These are phyloP conservation scores for Colletotrichum zoysiae DNA, from an alignment of 2,329 filamentous ascomycete genomes.

Conservation along the genomic window DNA sequence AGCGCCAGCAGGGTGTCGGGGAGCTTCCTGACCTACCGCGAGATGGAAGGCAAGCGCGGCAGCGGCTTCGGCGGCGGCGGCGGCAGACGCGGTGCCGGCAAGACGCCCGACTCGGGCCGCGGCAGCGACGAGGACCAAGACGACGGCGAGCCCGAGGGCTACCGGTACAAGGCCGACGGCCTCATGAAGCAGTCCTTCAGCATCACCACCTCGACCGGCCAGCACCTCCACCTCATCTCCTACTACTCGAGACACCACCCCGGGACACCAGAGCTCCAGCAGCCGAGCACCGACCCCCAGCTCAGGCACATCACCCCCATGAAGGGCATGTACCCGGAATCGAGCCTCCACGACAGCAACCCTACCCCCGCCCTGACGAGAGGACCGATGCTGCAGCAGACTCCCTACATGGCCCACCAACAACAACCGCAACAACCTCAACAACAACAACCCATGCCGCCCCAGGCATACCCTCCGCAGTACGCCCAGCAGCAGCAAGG, in stretches of 20 bases:
- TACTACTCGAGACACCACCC: slow-evolving; percentile 90
- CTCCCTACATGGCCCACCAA: slow-evolving; percentile 44
- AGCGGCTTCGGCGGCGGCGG: slow-evolving; percentile 72
- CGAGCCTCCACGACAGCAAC: slow-evolving; percentile 87
- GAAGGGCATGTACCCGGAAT: slow-evolving; percentile 98
- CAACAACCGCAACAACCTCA: slow-evolving; percentile 42
- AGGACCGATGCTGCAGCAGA: slow-evolving; percentile 72
- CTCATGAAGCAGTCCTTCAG: slow-evolving; percentile 99
- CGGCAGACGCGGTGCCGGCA: slow-evolving; percentile 70
- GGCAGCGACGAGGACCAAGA: slow-evolving; percentile 89
- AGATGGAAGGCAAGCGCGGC: slow-evolving; percentile 98
- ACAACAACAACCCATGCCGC: slow-evolving; percentile 52
- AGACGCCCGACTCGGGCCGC: slow-evolving; percentile 85
- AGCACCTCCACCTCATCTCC: slow-evolving; percentile 97
- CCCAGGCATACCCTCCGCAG: slow-evolving; percentile 55
- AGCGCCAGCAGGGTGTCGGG: slow-evolving; percentile 97
- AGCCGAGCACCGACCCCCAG: slow-evolving; percentile 83
- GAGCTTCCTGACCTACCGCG: slow-evolving; percentile 95
- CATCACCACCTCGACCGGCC: slow-evolving; percentile 89
- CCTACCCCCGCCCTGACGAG: slow-evolving; percentile 85
- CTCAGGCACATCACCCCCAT: slow-evolving; percentile 86
- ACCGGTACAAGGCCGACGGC: slow-evolving; percentile 94
- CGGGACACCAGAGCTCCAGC: slow-evolving; percentile 77
- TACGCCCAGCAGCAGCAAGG: slow-evolving; percentile 57
- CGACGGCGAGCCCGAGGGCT: slow-evolving; percentile 88